Percentiles rank a stretch among this genome's conserved stretches.
These are phyloP conservation scores for Lyophyllum atratum DNA, from an alignment of 768 basidiomycete species.

Conservation along the genomic window DNA sequence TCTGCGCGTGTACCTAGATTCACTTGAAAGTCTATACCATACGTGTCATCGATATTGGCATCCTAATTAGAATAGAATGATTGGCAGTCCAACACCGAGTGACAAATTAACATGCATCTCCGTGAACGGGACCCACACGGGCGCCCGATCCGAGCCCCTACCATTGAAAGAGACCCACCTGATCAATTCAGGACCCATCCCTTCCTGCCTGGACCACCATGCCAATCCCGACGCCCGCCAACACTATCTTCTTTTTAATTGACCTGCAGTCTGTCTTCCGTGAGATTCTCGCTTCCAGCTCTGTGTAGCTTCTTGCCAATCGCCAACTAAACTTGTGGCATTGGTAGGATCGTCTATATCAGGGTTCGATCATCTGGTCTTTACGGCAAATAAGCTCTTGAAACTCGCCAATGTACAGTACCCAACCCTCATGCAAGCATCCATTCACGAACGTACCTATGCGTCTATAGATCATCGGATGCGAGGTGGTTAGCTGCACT, in stretches of 20 bases:
- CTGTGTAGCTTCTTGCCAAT: not conserved
- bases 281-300: conserved; percentile 4
- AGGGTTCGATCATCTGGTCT: conserved; percentile 21
- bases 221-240: conserved; percentile 17
- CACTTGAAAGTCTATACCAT: not conserved
- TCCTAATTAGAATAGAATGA: not conserved
- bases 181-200: not conserved
- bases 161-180: not conserved
- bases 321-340: not conserved
- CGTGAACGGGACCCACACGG: not conserved
- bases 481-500: conserved; percentile 21
- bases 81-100: not conserved
- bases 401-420: conserved; percentile 20
- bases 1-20: conserved; percentile 1
- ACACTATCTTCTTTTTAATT: conserved; percentile 20
- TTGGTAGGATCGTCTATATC: conserved; percentile 14
- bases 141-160: not conserved
- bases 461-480: conserved; percentile 15
- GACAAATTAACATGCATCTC: too few species aligned
- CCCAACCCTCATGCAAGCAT: not conserved
- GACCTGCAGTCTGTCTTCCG: conserved; percentile 21
- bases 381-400: conserved; percentile 20
- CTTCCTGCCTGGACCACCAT: conserved; percentile 12
- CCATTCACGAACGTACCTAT: not conserved
- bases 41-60: not conserved